phyloP scores from a whole-genome alignment of 805 yeast genomes.

The Candida vaughaniae region DNA sequence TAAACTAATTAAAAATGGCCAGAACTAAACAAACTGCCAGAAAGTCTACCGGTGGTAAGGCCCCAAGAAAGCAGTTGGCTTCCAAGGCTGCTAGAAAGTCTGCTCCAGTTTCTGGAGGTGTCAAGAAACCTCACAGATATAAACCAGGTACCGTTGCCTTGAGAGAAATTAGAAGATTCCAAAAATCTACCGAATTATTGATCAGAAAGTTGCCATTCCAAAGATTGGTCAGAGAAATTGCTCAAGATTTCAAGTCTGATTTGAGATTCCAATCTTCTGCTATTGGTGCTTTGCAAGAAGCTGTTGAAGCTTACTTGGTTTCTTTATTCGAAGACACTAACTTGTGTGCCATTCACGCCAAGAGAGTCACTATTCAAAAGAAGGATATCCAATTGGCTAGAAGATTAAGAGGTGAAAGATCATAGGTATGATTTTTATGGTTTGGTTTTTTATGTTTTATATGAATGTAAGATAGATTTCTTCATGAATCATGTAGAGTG shows the following conservation, averaged over 20 bases:
- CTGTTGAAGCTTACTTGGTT: constrained; percentile 97
- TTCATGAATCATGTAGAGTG: too few relatives aligned
- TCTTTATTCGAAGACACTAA: constrained; percentile 96
- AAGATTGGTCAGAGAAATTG: constrained; percentile 93
- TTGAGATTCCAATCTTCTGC: constrained; percentile 97
- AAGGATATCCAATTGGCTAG: constrained; percentile 97
- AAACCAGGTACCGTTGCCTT: constrained; percentile 97
- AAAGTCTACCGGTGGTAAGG: constrained; percentile 95
- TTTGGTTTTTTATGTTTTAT: constrained; percentile 3
- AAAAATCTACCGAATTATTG: constrained; percentile 90
- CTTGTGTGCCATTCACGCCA: constrained; percentile 98
- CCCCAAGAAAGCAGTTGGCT: constrained; percentile 92
- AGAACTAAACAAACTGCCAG: constrained; percentile 94
- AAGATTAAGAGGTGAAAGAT: constrained; percentile 96
- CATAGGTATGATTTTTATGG: constrained; percentile 37
- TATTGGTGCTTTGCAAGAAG: constrained; percentile 96
- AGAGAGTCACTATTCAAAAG: constrained; percentile 98
- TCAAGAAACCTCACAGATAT: constrained; percentile 93
- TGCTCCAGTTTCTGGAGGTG: constrained; percentile 91
- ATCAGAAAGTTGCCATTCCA: constrained; percentile 97
- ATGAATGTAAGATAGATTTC: neutral
- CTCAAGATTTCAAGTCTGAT: constrained; percentile 90
- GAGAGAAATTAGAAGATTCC: constrained; percentile 97
- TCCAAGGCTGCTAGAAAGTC: constrained; percentile 93
- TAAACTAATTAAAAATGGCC: constrained; percentile 52